These are phyloP conservation scores for Fusarium torulosum DNA, from an alignment of 2,329 filamentous ascomycete species.

Conservation along the genomic window DNA sequence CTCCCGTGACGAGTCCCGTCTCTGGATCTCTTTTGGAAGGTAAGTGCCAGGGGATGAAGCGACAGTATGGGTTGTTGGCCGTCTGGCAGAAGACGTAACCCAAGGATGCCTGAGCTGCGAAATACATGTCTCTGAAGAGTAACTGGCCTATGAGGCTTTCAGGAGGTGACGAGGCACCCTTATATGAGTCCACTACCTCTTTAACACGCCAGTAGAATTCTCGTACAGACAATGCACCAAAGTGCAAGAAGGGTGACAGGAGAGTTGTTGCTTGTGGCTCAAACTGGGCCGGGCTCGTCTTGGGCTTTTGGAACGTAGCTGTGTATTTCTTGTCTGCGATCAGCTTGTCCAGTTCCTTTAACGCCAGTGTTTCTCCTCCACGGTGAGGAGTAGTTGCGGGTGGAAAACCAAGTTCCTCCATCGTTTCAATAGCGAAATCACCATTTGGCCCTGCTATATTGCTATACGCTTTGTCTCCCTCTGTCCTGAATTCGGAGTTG, in stretches of 20 bases:
- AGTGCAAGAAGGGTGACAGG: slow-evolving; percentile 79
- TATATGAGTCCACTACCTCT: slow-evolving; percentile 69
- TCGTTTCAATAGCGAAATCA: slow-evolving; percentile 77
- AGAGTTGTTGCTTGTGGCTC: slow-evolving; percentile 79
- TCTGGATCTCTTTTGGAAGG: slow-evolving; percentile 67
- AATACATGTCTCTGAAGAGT: slow-evolving; percentile 87
- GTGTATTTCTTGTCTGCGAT: slow-evolving; percentile 74
- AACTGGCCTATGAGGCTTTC: slow-evolving; percentile 79
- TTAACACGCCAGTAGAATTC: slow-evolving; percentile 80
- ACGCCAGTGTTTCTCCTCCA: slow-evolving; percentile 76
- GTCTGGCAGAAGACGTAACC: slow-evolving; percentile 75
- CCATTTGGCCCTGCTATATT: slow-evolving; percentile 74
- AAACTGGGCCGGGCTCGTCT: slow-evolving; percentile 80
- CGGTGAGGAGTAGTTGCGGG: slow-evolving; percentile 74
- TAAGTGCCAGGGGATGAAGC: slow-evolving; percentile 85
- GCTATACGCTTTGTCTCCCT: slow-evolving; percentile 68
- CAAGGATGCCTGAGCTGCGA: slow-evolving; percentile 78
- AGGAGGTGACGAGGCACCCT: slow-evolving; percentile 70
- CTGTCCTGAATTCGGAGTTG: slow-evolving; percentile 67
- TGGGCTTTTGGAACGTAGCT: slow-evolving; percentile 81
- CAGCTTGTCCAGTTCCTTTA: slow-evolving; percentile 69
- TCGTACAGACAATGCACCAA: slow-evolving; percentile 77
- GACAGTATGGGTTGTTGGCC: slow-evolving; percentile 72
- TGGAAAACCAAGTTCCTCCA: slow-evolving; percentile 77
- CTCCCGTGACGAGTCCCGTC: slow-evolving; percentile 65